Conservation (phyloP, 2,329 filamentous ascomycete species). For the Herpotrichia juniperi region DNA sequence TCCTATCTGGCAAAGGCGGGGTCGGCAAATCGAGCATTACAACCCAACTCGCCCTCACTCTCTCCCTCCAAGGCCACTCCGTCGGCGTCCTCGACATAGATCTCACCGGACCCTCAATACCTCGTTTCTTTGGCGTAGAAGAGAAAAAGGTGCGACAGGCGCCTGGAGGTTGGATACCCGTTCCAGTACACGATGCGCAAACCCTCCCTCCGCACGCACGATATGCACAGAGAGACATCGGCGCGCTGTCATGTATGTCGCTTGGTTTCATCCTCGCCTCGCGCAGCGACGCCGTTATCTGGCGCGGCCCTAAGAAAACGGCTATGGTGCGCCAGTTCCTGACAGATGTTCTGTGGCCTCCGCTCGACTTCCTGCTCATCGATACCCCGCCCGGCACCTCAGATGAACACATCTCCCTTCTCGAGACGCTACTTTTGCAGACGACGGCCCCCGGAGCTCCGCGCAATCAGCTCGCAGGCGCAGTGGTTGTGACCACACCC, state of each 20-base stretch:
- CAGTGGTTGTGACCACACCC: slow-evolving; percentile 94
- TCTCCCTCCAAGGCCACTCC: slow-evolving; percentile 82
- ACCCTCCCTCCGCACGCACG: slow-evolving; percentile 20
- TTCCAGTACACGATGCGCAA: slow-evolving; percentile 73
- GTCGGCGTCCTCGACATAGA: slow-evolving; percentile 97
- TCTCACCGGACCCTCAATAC: slow-evolving; percentile 94
- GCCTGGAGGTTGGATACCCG: slow-evolving; percentile 89
- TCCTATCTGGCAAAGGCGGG: slow-evolving; percentile 95
- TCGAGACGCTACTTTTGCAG: slow-evolving; percentile 72
- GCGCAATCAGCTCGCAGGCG: slow-evolving; percentile 76
- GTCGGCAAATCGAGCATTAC: slow-evolving; percentile 99
- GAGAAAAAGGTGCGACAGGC: slow-evolving; percentile 88
- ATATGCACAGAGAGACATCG: slow-evolving; percentile 50
- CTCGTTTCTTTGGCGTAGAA: slow-evolving; percentile 91
- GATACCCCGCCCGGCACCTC: slow-evolving; percentile 96
- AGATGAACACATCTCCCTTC: slow-evolving; percentile 95
- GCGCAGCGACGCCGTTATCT: slow-evolving; percentile 90
- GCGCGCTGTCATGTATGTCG: slow-evolving; percentile 83
- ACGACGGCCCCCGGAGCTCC: slow-evolving; percentile 22
- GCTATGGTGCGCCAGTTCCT: slow-evolving; percentile 98
- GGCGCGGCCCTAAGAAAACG: slow-evolving; percentile 97
- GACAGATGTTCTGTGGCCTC: slow-evolving; percentile 84
- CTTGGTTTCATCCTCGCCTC: slow-evolving; percentile 86
- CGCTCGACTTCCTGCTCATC: slow-evolving; percentile 89
- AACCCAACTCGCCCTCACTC: slow-evolving; percentile 88